phyloP scores from a whole-genome alignment of 345 rosid species.

The Crucihimalaya himalaica region DNA sequence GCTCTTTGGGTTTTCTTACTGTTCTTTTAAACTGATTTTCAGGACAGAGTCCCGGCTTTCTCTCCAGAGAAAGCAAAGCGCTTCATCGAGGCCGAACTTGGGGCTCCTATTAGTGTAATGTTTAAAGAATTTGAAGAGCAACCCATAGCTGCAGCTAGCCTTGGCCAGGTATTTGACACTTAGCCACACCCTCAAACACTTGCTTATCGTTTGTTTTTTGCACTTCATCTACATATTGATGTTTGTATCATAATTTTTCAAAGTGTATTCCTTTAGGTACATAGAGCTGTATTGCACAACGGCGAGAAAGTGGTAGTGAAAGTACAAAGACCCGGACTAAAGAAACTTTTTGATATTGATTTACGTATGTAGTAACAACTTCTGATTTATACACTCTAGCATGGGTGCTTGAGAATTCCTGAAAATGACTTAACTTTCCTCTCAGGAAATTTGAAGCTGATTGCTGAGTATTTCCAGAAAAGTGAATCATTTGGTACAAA shows the following conservation, averaged over 20 bases:
- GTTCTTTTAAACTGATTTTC: slow-evolving; percentile 35
- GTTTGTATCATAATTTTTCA: slow-evolving; percentile 40
- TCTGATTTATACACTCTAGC: slow-evolving; percentile 11
- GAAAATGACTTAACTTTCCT: slow-evolving; percentile 9
- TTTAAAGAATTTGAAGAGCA: slow-evolving; percentile 83
- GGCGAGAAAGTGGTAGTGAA: slow-evolving; percentile 92
- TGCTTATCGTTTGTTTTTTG: neutral
- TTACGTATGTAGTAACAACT: slow-evolving; percentile 59
- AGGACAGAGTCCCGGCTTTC: slow-evolving; percentile 97
- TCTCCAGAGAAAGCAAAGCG: slow-evolving; percentile 78
- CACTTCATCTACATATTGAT: slow-evolving; percentile 32
- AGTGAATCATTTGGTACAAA: slow-evolving; percentile 79
- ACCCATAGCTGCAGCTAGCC: slow-evolving; percentile 99
- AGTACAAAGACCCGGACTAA: slow-evolving; percentile 95
- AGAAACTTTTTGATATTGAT: slow-evolving; percentile 92
- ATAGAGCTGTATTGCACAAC: slow-evolving; percentile 82
- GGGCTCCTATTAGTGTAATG: slow-evolving; percentile 66
- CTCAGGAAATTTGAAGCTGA: slow-evolving; percentile 80
- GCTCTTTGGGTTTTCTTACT: neutral
- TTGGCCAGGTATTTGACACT: slow-evolving; percentile 87
- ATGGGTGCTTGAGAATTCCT: slow-evolving; percentile 1
- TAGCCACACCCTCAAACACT: slow-evolving; percentile 5
- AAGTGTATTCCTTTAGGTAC: slow-evolving; percentile 59
- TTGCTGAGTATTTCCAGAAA: slow-evolving; percentile 88
- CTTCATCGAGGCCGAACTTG: slow-evolving; percentile 75